Evolutionary conservation across 257 asterid genomes (phyloP), one percentile per base, ranked within the genome.

Genomic region (Solanum phureja): DNA sequence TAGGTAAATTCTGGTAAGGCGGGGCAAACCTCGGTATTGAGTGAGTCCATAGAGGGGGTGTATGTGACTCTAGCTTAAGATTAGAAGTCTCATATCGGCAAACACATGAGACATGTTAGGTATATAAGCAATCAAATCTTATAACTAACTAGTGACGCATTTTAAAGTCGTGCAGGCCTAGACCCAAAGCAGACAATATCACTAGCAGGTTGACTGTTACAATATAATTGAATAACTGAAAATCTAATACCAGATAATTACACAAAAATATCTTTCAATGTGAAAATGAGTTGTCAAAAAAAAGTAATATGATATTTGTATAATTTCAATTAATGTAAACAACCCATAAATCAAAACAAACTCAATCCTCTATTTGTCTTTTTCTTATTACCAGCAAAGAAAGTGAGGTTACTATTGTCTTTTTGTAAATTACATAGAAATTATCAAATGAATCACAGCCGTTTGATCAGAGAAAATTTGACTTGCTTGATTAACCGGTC

Each of bases 401-500:
- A 40, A 40, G 4, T 1, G 37, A 40, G 11, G 12, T 31, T 44
- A 24, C 9, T 27, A 44, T 44, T 27, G 64, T 81, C 37, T 24
- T 2, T 81, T 44, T 81, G 27, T 46, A 14, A 2, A 77, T 77
- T 21, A 24, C 84, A 24, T 77, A 7, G 64, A 42, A 13, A 42
- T 24, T 77, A 77, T 77, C 84, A 77, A 77, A 46, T 29, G 3
- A 38, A 81, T 46, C 27, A 46, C 3, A 81, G 74, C 27, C 85
- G 68, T 46, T 14, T 3, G 85, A 81, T 81, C 46, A 38, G 23
- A 2, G 9, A 12, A 7, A 3, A 11, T 93, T 92, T 94, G 95
- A 93, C 95, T 46, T 7, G 86, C 90, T 91, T 86, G 86, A 76
- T 89, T 19, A 77, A 64, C 91, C 91, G 88, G 93, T 93, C 85